Conservation (phyloP, 495 filamentous ascomycete genomes). For the Staphylotrichum tortipilum region DNA sequence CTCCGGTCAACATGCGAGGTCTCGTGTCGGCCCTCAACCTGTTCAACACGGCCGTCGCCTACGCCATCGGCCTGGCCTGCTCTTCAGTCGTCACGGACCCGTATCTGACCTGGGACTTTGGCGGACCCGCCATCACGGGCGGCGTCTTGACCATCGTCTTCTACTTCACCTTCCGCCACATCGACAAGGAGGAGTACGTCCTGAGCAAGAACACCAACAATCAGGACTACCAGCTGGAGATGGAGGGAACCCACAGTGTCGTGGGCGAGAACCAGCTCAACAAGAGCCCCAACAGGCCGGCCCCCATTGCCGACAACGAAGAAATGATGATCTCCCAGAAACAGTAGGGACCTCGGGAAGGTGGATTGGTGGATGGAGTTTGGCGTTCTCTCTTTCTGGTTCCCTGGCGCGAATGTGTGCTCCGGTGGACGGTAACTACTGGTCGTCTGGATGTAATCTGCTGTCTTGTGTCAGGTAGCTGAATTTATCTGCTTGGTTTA, state of each 20-base stretch:
- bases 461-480: no score
- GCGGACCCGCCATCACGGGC: slow-evolving; percentile 41
- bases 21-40: slow-evolving; percentile 60
- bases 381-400: slow-evolving; percentile 5
- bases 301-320: slow-evolving; percentile 34
- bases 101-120: slow-evolving; percentile 49
- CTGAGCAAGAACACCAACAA: slow-evolving; percentile 33
- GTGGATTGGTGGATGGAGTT: neutral
- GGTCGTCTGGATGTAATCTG: no score
- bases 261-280: slow-evolving; percentile 35
- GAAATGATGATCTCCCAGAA: slow-evolving; percentile 39
- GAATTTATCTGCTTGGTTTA: no score
- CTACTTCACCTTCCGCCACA: slow-evolving; percentile 44
- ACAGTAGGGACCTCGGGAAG: slow-evolving; percentile 16
- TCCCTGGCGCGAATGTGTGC: no score
- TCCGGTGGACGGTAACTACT: no score
- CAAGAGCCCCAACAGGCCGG: slow-evolving; percentile 30
- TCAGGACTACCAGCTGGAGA: slow-evolving; percentile 27
- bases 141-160: slow-evolving; percentile 37
- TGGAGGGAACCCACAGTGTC: slow-evolving; percentile 26
- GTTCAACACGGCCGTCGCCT: slow-evolving; percentile 51
- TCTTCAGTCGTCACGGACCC: slow-evolving; percentile 55
- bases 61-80: slow-evolving; percentile 50
- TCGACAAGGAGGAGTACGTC: slow-evolving; percentile 38
- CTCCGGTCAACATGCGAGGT: slow-evolving; percentile 59